Base-by-base conservation (phyloP, 1,284 basidiomycete genomes). In the Coniferiporia weirii region DNA sequence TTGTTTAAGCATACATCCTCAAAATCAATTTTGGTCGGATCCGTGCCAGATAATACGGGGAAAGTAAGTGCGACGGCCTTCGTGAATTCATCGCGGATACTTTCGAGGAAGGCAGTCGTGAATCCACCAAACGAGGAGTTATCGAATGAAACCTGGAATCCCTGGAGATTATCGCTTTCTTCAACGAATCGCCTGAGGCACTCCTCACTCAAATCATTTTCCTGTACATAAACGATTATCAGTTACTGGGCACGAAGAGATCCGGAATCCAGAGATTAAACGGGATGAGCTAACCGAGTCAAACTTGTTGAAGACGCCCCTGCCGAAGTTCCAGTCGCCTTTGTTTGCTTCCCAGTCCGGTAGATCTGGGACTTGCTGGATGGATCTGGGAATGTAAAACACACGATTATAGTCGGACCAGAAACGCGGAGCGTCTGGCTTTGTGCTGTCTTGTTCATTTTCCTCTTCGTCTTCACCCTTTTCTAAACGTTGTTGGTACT, bases 351-450 rank as follows among this genome's bases (percentile, higher is more conserved):
- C 82, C 77, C 80, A 80, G 36, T 81, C 80, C 9, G 77, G 68
- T 32, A 72, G 67, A 63, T 85, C 83, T 10, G 86, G 82, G 19
- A 92, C 65, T 54, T 76, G 75, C 64, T 90, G 87, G 10, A 87
- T 67, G 10, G 84, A 81, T 61, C 81, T 79, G 17, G 85, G 85
- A 62, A 79, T 73, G 67, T 84, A 86, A 68, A 79, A 85, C 20
- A 89, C 78, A 34, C 85, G 83, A 64, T 76, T 87, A 65, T 83
- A 90, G 71, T 92, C 89, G 2, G 89, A 89, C 89, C 89, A 92
- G 67, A 80, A 89, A 63, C 83, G 77, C 61, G 87, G 71, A n/a
- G 76, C 68, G 47, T 19, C 35, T 27, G 69, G 63, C 22, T 46
- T 54, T 15, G 8, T 40, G 38, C 50, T 61, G 57, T 59, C 64